Conservation (phyloP, 768 basidiomycete species). For the Trametopsis cervina region DNA sequence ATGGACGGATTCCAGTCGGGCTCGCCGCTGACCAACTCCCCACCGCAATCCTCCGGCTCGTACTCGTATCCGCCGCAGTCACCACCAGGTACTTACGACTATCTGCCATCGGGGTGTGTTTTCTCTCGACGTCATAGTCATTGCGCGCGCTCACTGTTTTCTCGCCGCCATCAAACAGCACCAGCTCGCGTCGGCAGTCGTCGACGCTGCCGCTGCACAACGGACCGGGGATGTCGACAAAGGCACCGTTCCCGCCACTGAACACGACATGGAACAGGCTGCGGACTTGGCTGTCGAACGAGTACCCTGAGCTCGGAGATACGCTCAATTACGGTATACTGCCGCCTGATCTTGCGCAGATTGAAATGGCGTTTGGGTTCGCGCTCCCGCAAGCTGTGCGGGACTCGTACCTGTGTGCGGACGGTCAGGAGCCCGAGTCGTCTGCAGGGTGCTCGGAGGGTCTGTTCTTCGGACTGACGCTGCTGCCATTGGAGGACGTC, state of each 20-base stretch:
- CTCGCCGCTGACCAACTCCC: constrained; percentile 28
- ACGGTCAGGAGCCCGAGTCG: constrained; percentile 93
- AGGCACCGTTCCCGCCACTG: constrained; percentile 67
- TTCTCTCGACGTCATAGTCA: constrained; percentile 8
- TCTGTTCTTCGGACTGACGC: constrained; percentile 91
- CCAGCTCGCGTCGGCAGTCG: constrained; percentile 35
- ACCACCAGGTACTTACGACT: constrained; percentile 46
- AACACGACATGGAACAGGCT: constrained; percentile 79
- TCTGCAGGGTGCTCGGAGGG: constrained; percentile 85
- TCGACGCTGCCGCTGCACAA: constrained; percentile 67
- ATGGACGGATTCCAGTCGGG: constrained; percentile 52
- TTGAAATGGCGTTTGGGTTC: constrained; percentile 83
- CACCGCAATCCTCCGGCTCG: constrained; percentile 33
- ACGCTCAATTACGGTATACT: constrained; percentile 91
- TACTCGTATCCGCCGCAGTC: constrained; percentile 80
- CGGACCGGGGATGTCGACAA: constrained; percentile 18
- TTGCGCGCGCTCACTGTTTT: constrained; percentile 1
- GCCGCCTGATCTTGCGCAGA: constrained; percentile 68
- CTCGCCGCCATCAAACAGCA: constrained; percentile 20
- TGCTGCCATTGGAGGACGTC: constrained; percentile 89
- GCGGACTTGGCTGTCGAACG: constrained; percentile 69
- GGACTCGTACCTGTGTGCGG: constrained; percentile 81
- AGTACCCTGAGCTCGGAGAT: constrained; percentile 93
- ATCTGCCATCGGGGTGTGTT: constrained; percentile 40
- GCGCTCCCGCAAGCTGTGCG: constrained; percentile 80